Percentiles rank a stretch among this genome's conserved stretches.
phyloP scores from a whole-genome alignment of 116 monocot genomes.

The Dioscorea cayenensis region DNA sequence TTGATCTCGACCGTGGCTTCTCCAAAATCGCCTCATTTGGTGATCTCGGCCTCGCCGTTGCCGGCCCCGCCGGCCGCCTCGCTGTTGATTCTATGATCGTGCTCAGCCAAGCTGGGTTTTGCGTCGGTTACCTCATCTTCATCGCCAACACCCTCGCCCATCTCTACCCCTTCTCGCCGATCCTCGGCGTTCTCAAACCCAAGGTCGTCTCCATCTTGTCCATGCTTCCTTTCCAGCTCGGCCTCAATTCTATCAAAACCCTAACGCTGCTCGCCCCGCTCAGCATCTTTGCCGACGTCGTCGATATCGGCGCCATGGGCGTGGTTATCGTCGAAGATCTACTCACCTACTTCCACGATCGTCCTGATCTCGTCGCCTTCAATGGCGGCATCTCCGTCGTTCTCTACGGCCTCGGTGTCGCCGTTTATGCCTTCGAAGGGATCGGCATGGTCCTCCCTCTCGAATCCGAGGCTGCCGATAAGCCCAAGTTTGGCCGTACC shows the following conservation, averaged over 20 bases:
- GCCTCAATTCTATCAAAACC: constrained; percentile 67
- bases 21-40: constrained; percentile 71
- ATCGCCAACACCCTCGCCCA: constrained; percentile 67
- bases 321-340: constrained; percentile 64
- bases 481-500: constrained; percentile 45
- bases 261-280: constrained; percentile 84
- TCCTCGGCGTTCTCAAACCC: constrained; percentile 19
- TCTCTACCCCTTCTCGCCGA: constrained; percentile 18
- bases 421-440: constrained; percentile 88
- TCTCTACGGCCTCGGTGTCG: constrained; percentile 82
- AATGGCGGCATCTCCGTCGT: constrained; percentile 42
- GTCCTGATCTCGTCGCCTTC: constrained; percentile 24
- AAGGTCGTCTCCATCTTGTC: constrained; percentile 53
- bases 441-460: constrained; percentile 90
- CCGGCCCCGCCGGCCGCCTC: constrained; percentile 44
- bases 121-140: constrained; percentile 81
- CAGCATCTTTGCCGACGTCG: constrained; percentile 91
- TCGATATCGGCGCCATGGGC: constrained; percentile 85
- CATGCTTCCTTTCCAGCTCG: constrained; percentile 86
- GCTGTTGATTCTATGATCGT: constrained; percentile 89
- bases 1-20: constrained; percentile 23
- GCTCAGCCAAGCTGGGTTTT: constrained; percentile 79
- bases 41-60: constrained; percentile 66
- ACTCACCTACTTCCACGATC: constrained; percentile 10
- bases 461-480: constrained; percentile 67